Conservation (phyloP, 768 basidiomycete genomes). For the Agaricus bisporus region DNA sequence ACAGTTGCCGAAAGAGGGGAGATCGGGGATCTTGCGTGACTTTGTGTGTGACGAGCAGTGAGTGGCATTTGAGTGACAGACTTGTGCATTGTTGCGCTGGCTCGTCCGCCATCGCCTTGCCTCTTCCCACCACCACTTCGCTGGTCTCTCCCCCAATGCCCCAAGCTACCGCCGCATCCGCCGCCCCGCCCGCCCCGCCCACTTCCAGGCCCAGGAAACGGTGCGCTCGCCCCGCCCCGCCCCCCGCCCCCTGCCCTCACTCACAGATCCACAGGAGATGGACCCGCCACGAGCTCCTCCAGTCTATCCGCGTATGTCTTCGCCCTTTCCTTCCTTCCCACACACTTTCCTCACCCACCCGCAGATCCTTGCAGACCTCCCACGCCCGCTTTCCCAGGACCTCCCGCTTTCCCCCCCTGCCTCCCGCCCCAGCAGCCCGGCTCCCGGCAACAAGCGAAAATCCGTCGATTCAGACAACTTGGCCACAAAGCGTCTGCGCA, state of each 20-base stretch:
- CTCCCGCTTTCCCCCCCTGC: constrained; percentile 47
- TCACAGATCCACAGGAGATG: constrained; percentile 34
- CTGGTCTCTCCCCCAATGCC: constrained; percentile 19
- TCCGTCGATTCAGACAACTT: constrained; percentile 34
- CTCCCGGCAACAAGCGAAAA: constrained; percentile 43
- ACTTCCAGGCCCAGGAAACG: constrained; percentile 26
- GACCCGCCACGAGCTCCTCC: constrained; percentile 44
- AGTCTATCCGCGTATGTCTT: constrained; percentile 36
- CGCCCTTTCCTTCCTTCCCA: not conserved
- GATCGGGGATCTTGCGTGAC: constrained; percentile 7
- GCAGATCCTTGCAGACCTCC: constrained; percentile 37
- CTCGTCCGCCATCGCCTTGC: constrained; percentile 33
- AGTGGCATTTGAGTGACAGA: constrained; percentile 13
- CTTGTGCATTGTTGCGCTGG: constrained; percentile 36
- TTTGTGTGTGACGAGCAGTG: constrained; percentile 3
- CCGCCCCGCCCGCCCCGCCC: constrained; percentile 18
- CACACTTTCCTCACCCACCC: constrained; percentile 3
- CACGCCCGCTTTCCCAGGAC: constrained; percentile 33
- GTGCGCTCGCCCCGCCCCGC: constrained; percentile 16
- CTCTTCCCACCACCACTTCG: constrained; percentile 44
- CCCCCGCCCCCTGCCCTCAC: constrained; percentile 11
- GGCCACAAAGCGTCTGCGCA: constrained; percentile 37
- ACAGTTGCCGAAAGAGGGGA: too few species aligned
- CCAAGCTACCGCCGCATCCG: constrained; percentile 11
- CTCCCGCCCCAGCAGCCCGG: constrained; percentile 43